phyloP scores from a whole-genome alignment of 495 filamentous ascomycete genomes.

The Podospora tetraspora region DNA sequence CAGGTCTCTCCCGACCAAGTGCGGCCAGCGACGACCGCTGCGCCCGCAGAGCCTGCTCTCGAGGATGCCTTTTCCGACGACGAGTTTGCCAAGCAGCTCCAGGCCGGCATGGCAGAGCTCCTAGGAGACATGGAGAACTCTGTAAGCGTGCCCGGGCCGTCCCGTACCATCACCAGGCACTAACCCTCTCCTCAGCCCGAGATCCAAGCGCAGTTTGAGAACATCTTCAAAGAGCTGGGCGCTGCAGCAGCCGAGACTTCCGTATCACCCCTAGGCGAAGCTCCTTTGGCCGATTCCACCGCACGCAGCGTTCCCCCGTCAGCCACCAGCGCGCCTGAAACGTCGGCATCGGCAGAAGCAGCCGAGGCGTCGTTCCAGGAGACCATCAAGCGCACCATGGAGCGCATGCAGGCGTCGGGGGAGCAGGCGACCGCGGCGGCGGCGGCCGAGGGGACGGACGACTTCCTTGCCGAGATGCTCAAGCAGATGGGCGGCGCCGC shows the following conservation, averaged over 20 bases:
- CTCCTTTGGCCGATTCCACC: constrained; percentile 11
- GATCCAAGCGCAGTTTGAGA: constrained; percentile 80
- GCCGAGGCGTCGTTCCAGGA: constrained; percentile 74
- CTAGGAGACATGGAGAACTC: constrained; percentile 64
- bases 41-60: constrained; percentile 1
- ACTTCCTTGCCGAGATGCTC: constrained; percentile 77
- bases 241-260: constrained; percentile 37
- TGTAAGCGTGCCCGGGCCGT: constrained; percentile 27
- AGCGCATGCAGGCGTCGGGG: constrained; percentile 84
- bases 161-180: background rate
- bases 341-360: constrained; percentile 20
- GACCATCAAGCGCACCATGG: constrained; percentile 84
- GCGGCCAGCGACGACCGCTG: constrained; percentile 27
- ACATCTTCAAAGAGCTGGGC: constrained; percentile 73
- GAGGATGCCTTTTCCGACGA: constrained; percentile 51
- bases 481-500: constrained; percentile 64
- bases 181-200: constrained; percentile 50
- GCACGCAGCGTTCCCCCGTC: constrained; percentile 2
- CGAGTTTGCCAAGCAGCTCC: constrained; percentile 76
- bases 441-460: constrained; percentile 62
- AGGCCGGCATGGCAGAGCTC: constrained; percentile 80
- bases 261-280: background rate
- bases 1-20: constrained; percentile 34
- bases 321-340: constrained; percentile 22
- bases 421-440: constrained; percentile 77